Conservation (phyloP, 2,329 filamentous ascomycete species). For the Aspergillus sp. region DNA sequence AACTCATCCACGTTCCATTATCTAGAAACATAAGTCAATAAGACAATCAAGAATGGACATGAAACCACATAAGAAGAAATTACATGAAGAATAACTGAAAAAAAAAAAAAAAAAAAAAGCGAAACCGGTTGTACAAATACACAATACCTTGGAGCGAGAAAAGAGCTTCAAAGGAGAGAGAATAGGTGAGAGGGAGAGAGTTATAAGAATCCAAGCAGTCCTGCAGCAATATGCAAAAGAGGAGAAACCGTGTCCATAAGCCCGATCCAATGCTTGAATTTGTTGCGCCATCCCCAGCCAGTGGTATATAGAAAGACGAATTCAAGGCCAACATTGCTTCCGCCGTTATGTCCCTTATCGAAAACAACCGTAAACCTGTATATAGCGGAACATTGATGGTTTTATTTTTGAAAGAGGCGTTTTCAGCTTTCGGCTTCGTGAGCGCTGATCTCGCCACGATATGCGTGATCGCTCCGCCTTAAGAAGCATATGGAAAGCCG, state of each 20-base stretch:
- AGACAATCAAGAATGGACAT: slow-evolving; percentile 27
- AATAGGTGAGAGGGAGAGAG: slow-evolving; percentile 20
- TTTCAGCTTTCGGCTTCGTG: slow-evolving; percentile 4
- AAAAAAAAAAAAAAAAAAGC: slow-evolving; percentile 27
- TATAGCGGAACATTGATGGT: background rate
- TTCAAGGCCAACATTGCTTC: background rate
- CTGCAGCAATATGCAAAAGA: slow-evolving; percentile 20
- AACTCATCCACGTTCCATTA: slow-evolving; percentile 34
- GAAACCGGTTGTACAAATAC: slow-evolving; percentile 42
- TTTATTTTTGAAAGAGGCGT: background rate
- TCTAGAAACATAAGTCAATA: slow-evolving; percentile 32
- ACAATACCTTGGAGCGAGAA: slow-evolving; percentile 34
- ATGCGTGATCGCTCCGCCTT: slow-evolving; percentile 8
- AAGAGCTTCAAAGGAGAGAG: slow-evolving; percentile 30
- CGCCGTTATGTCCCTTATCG: background rate
- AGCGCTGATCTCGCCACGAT: background rate
- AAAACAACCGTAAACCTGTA: background rate
- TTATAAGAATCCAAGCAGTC: slow-evolving; percentile 20
- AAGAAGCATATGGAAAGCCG: slow-evolving; percentile 11
- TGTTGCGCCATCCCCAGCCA: slow-evolving; percentile 20
- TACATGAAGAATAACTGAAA: slow-evolving; percentile 19
- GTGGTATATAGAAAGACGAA: background rate
- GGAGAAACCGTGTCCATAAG: slow-evolving; percentile 19
- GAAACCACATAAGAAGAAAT: slow-evolving; percentile 19
- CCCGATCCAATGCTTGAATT: slow-evolving; percentile 14